These are phyloP conservation scores for Oryza nivara DNA, from an alignment of 176 grass and related monocot species.

Conservation along the genomic window DNA sequence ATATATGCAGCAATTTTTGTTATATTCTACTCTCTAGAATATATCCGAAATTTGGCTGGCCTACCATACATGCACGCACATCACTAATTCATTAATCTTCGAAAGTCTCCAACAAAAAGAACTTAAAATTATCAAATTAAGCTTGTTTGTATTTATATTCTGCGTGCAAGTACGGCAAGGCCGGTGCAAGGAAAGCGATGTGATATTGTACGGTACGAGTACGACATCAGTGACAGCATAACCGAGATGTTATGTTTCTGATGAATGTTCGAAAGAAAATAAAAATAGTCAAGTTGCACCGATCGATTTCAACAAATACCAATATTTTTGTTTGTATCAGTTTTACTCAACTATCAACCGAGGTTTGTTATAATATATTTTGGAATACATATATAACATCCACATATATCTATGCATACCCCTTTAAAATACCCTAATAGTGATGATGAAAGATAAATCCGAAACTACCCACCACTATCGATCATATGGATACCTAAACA, in stretches of 20 bases:
- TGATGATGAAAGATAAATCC: too few relatives aligned
- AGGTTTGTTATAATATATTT: background rate
- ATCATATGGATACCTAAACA: too few relatives aligned
- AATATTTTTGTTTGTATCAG: too few relatives aligned
- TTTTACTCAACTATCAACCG: too few relatives aligned
- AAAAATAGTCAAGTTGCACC: too few relatives aligned
- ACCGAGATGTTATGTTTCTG: background rate
- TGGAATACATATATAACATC: too few relatives aligned
- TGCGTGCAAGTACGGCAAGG: background rate
- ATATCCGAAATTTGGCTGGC: background rate
- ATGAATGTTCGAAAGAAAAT: background rate
- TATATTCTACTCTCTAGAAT: background rate
- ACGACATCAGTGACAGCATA: background rate
- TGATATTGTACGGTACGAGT: background rate
- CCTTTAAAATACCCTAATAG: too few relatives aligned
- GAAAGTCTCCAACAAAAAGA: background rate
- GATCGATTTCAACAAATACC: too few relatives aligned
- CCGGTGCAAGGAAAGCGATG: background rate
- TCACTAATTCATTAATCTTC: background rate
- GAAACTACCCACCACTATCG: too few relatives aligned
- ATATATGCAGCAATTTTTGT: background rate
- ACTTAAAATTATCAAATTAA: background rate
- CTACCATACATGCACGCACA: background rate
- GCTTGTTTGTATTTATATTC: background rate
- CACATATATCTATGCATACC: too few relatives aligned